phyloP scores from a whole-genome alignment of 768 basidiomycete genomes.

The Termitomyces sp. region DNA sequence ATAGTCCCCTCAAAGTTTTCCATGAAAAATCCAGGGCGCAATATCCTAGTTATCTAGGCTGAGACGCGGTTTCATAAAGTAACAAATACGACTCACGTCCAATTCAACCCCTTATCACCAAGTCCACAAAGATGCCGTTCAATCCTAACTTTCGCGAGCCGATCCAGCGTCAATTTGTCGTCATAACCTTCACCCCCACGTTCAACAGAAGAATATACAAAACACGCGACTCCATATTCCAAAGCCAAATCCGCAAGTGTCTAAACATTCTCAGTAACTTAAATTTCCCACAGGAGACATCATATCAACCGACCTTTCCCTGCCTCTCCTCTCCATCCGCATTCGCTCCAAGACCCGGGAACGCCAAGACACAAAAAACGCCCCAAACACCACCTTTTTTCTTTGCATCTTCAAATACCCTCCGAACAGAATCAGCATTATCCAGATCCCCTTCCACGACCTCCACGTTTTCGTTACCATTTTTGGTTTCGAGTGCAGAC shows the following conservation, averaged over 20 bases:
- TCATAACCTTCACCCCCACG: constrained; percentile 35
- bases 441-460: constrained; percentile 36
- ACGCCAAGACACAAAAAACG: constrained; percentile 36
- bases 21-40: constrained; percentile 43
- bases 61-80: not conserved
- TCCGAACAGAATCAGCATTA: constrained; percentile 22
- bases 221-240: constrained; percentile 31
- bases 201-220: constrained; percentile 36
- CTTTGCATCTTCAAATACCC: constrained; percentile 33
- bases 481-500: constrained; percentile 10
- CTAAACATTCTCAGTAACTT: constrained; percentile 16
- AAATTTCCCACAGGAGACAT: not conserved
- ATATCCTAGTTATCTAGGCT: constrained; percentile 22
- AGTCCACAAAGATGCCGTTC: constrained; percentile 32
- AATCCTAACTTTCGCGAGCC: constrained; percentile 33
- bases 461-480: constrained; percentile 18
- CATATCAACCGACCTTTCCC: constrained; percentile 30
- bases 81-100: constrained; percentile 31
- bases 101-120: constrained; percentile 27
- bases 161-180: constrained; percentile 23
- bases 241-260: constrained; percentile 32
- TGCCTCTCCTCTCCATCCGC: constrained; percentile 36
- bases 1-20: constrained; percentile 39
- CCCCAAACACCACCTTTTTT: constrained; percentile 31
- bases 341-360: constrained; percentile 37